Evolutionary conservation across 2,329 filamentous ascomycete genomes (phyloP).

Genomic region (Phialocephala sp.): DNA sequence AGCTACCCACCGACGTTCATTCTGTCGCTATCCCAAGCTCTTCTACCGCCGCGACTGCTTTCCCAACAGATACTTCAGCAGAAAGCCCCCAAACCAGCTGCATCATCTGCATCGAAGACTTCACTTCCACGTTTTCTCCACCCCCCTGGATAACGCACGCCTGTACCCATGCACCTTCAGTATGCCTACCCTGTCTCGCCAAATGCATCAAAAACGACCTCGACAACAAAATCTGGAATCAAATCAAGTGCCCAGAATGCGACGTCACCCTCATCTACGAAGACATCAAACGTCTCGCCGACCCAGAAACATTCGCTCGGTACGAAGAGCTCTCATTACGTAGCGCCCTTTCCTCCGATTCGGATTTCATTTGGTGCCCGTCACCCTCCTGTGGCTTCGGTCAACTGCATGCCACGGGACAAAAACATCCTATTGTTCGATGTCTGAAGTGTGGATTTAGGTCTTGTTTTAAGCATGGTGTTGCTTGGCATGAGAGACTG

Average conservation of each 20-base stretch:
- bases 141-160: constrained; percentile 18
- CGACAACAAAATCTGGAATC: constrained; percentile 27
- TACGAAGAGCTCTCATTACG: constrained; percentile 29
- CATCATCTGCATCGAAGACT: constrained; percentile 26
- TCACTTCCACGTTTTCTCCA: constrained; percentile 4
- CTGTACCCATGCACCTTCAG: constrained; percentile 23
- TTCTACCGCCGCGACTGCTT: not conserved
- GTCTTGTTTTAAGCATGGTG: constrained; percentile 26
- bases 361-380: constrained; percentile 29
- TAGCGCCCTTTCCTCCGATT: constrained; percentile 16
- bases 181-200: constrained; percentile 22
- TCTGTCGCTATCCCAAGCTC: not conserved
- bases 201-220: constrained; percentile 24
- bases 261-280: constrained; percentile 20
- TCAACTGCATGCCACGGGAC: constrained; percentile 24
- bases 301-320: constrained; percentile 21
- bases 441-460: constrained; percentile 25
- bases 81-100: constrained; percentile 15
- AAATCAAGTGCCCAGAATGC: constrained; percentile 31
- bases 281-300: constrained; percentile 26
- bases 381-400: constrained; percentile 26
- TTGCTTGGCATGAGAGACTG: constrained; percentile 25
- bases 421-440: constrained; percentile 20
- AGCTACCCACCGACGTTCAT: not conserved
- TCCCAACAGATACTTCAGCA: not conserved